Evolutionary conservation across 768 basidiomycete genomes (phyloP).

Genomic region (Rhizopogon vulgaris): DNA sequence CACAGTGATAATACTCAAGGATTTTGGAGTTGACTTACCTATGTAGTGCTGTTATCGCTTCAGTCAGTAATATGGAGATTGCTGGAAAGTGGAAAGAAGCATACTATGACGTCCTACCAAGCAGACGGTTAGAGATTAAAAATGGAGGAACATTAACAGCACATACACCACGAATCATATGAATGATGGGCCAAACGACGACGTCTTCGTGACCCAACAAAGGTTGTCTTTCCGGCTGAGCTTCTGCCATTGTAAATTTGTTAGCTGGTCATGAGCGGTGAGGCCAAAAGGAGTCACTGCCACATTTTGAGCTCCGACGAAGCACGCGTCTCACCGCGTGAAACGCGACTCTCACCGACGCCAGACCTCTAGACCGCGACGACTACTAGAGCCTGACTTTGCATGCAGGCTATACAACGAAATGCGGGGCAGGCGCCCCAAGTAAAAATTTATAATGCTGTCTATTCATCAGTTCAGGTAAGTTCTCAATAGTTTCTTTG

Average conservation of each 20-base stretch:
- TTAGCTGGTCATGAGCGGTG: background rate
- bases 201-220: slow-evolving; percentile 47
- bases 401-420: slow-evolving; percentile 23
- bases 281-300: background rate
- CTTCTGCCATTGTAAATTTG: slow-evolving; percentile 6
- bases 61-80: background rate
- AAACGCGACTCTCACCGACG: slow-evolving; percentile 6
- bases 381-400: slow-evolving; percentile 6
- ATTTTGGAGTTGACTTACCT: slow-evolving; percentile 34
- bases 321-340: slow-evolving; percentile 21
- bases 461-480: slow-evolving; percentile 87
- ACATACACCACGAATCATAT: slow-evolving; percentile 63
- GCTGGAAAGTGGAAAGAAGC: slow-evolving; percentile 2
- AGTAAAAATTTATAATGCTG: slow-evolving; percentile 90
- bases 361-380: slow-evolving; percentile 21
- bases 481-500: background rate
- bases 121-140: slow-evolving; percentile 9
- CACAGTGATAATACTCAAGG: background rate
- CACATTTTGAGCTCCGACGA: slow-evolving; percentile 29
- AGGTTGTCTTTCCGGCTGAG: slow-evolving; percentile 28
- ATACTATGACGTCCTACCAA: slow-evolving; percentile 53
- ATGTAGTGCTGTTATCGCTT: slow-evolving; percentile 55
- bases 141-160: background rate
- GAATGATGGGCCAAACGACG: slow-evolving; percentile 78
- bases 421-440: slow-evolving; percentile 37